Percentiles rank a stretch among this genome's conserved stretches.
phyloP scores from a whole-genome alignment of 768 basidiomycete genomes.

The Trametes cingulata region DNA sequence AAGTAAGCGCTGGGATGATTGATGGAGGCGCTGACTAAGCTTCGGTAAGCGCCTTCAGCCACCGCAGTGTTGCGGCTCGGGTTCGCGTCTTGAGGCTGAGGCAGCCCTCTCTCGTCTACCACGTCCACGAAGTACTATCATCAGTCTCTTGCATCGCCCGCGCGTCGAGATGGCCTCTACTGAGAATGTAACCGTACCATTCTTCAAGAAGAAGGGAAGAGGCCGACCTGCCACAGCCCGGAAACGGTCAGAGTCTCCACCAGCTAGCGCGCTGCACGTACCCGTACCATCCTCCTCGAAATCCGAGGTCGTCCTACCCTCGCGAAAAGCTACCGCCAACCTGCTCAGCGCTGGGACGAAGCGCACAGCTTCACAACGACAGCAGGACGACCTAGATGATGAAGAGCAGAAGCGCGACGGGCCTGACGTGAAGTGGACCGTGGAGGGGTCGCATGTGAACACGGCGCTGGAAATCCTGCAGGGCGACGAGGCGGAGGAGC shows the following conservation, averaged over 20 bases:
- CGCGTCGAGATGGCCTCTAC: conserved; percentile 18
- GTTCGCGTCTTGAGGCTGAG: background rate
- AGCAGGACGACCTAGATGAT: conserved; percentile 52
- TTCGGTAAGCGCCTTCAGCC: background rate
- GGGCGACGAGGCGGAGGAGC: conserved; percentile 79
- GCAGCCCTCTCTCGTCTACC: background rate
- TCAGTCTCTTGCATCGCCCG: too few species aligned
- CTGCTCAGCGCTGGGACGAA: conserved; percentile 80
- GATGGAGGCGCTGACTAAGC: conserved; percentile 15
- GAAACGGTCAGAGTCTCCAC: conserved; percentile 73
- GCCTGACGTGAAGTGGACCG: conserved; percentile 77
- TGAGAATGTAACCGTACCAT: conserved; percentile 61
- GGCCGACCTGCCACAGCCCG: conserved; percentile 74
- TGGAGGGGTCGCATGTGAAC: conserved; percentile 72
- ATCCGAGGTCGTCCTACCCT: conserved; percentile 78
- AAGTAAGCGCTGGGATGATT: background rate
- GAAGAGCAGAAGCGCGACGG: conserved; percentile 48
- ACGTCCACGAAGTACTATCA: background rate
- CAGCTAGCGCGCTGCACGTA: conserved; percentile 31
- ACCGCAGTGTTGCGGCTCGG: background rate
- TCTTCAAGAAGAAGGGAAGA: conserved; percentile 88
- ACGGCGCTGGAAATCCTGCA: conserved; percentile 74
- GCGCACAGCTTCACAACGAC: conserved; percentile 52
- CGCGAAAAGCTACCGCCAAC: conserved; percentile 64
- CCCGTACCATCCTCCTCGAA: conserved; percentile 42